Evolutionary conservation across 768 basidiomycete genomes (phyloP), one percentile per base, ranked within the genome.

Genomic region (Trametes cingulata): DNA sequence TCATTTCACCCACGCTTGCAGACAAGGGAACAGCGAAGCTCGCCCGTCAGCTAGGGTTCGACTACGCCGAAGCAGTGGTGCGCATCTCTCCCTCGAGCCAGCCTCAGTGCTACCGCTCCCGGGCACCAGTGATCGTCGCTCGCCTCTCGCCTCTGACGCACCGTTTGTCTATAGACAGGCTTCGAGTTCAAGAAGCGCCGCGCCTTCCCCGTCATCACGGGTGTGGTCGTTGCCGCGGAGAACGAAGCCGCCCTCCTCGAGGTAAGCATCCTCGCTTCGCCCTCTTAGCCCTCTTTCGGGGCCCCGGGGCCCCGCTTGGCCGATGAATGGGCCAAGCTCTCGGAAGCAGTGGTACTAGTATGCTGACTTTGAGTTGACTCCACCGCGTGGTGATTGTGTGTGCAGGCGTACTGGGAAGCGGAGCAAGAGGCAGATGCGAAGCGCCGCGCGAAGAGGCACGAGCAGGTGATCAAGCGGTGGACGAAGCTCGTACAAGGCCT

Each of bases 111-210:
- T 84, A 53, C 55, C 29, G 56, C 37, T 35, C 52, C 43, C 47
- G 46, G 49, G 50, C 45, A 10, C n/a, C 43, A 41, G 58, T 40
- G 45, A 59, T 56, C 47, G 37, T 27, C 42, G 60, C 33, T 19
- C 56, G 33, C 60, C 50, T 52, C 33, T 19, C 56, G 33, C 60
- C 50, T 52, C 54, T 68, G 58, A 63, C 52, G 25, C 27, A 27
- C 29, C 55, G n/a, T 29, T 33, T 49, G 39, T 45, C 17, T 58
- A 12, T 67, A 98, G 95, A 93, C 87, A 58, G 91, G 95, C 14
- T 99, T 98, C 72, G 96, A 98, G 73, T 99, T 98, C 77, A 93
- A 87, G 70, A 95, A 95, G 72, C 87, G 91, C 33, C 83, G 89
- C 51, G 96, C 97, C 0, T 84, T 85, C 59, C 96, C 96, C 3